These are phyloP conservation scores for Aegilops speltoides DNA, from an alignment of 176 grass and related monocot genomes.

Conservation along the genomic window DNA sequence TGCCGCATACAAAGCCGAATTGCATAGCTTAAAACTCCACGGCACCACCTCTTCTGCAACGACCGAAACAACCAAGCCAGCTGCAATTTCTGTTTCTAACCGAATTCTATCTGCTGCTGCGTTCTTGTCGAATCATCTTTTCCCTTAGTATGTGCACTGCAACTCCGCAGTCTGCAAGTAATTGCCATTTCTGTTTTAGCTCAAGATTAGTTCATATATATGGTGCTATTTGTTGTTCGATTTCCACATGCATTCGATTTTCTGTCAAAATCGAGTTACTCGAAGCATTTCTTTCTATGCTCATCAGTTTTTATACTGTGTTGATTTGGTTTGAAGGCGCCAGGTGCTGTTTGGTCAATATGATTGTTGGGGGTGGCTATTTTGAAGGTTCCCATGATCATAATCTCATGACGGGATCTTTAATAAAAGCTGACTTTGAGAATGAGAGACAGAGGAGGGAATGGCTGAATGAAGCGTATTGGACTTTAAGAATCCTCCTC, in stretches of 20 bases:
- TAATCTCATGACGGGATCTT: constrained; percentile 40
- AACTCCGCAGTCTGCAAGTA: background rate
- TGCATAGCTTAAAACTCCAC: constrained; percentile 25
- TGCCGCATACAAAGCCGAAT: constrained; percentile 28
- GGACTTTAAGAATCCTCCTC: too few species aligned
- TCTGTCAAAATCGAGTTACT: constrained; percentile 25
- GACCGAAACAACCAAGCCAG: constrained; percentile 22
- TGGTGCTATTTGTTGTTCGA: background rate
- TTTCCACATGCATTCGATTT: background rate
- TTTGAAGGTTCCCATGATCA: constrained; percentile 38
- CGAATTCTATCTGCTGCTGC: constrained; percentile 4
- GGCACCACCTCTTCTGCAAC: constrained; percentile 18
- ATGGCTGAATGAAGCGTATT: too few species aligned
- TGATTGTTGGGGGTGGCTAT: constrained; percentile 50
- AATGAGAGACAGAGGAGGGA: too few species aligned
- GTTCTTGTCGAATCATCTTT: background rate
- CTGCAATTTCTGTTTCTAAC: constrained; percentile 13
- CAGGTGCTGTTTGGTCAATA: constrained; percentile 8
- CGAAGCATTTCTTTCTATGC: background rate
- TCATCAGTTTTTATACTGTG: constrained; percentile 6
- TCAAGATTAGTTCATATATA: background rate
- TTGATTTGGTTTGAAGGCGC: constrained; percentile 13
- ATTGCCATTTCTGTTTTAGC: constrained; percentile 18
- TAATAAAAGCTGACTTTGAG: background rate
- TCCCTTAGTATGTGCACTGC: constrained; percentile 4